Evolutionary conservation across 2,329 filamentous ascomycete species (phyloP), one percentile per base, ranked within the genome.

Genomic region (Aureobasidium sp.): DNA sequence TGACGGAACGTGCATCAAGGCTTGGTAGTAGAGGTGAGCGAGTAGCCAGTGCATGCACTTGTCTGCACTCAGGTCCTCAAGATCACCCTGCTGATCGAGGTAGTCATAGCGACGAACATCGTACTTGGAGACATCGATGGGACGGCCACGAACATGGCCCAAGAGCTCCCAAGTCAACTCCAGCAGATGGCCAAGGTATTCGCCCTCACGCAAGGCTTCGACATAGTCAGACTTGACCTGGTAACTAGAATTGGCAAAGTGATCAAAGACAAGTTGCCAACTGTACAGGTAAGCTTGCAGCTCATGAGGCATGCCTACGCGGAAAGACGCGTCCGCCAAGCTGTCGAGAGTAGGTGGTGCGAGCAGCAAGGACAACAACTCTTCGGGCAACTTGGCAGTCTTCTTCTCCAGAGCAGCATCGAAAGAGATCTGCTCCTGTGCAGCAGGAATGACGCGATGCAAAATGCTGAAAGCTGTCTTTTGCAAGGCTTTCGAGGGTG

Each of bases 201-300:
- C 79, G 12, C 84, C 83, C 22, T 85, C 79, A 65, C 90, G 93
- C 53, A 98, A 78, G 55, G 86, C 81, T 21, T 88, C 80, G 0
- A 82, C 79, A 63, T 96, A 97, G 62, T 90, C 84, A 55, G 80
- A 81, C 60, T 89, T 86, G 14, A 97, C 82, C 61, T 89, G 88
- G 67, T 87, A 85, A 0, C 90, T 69, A 5, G 66, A 64, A 24
- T 62, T 62, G 12, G 56, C 57, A 64, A 91, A 94, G 39, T 91
- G 85, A 61, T 95, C 89, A 64, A 95, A 97, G 0, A 96, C 78
- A 1, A 97, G 75, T 58, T 88, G 81, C 93, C 93, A 98, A 10
- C 88, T 86, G 24, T 95, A 74, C 2, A 98, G 76, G 63, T 96
- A 98, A 8, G 84, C 82, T 49, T 89, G 81, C 42, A 95, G 74